A percentile compares a stretch with the other conserved stretches of the same genome.
These are phyloP conservation scores for Vachellia pachyceras DNA, from an alignment of 306 rosid genomes.

Conservation along the genomic window DNA sequence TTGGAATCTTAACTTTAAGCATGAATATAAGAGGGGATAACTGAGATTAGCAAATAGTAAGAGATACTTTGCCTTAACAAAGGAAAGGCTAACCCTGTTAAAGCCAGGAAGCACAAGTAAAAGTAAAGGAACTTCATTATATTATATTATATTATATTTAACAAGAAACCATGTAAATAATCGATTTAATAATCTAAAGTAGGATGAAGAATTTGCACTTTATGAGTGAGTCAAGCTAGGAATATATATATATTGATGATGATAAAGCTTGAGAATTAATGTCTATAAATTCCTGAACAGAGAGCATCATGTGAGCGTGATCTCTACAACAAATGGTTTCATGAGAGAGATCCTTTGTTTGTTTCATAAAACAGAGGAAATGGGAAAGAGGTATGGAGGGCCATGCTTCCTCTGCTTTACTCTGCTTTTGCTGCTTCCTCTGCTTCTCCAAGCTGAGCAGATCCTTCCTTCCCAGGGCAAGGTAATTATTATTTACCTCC, in stretches of 20 bases:
- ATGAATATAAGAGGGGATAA: neutral
- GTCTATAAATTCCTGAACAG: slow-evolving; percentile 3
- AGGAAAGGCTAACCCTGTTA: slow-evolving; percentile 7
- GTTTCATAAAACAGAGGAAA: neutral
- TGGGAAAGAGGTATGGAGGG: neutral
- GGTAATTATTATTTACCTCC: slow-evolving; percentile 26
- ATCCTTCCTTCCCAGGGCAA: slow-evolving; percentile 18
- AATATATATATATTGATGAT: slow-evolving; percentile 25
- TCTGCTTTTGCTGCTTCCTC: slow-evolving; percentile 41
- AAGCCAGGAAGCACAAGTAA: slow-evolving; percentile 40
- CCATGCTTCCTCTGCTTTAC: slow-evolving; percentile 21
- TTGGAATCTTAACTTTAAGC: slow-evolving; percentile 32
- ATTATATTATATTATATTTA: neutral
- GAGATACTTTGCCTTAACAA: slow-evolving; percentile 50
- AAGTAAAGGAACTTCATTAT: slow-evolving; percentile 40
- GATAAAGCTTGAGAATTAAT: neutral
- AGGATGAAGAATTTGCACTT: slow-evolving; percentile 34
- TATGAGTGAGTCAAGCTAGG: slow-evolving; percentile 44
- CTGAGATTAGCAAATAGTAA: neutral
- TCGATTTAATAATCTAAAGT: neutral
- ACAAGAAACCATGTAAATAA: neutral
- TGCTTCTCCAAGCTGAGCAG: slow-evolving; percentile 36
- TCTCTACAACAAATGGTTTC: neutral
- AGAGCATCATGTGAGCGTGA: neutral
- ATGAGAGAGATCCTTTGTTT: neutral